Evolutionary conservation across 108 stramenopile species (phyloP).

Genomic region (Craspedostauros australis): DNA sequence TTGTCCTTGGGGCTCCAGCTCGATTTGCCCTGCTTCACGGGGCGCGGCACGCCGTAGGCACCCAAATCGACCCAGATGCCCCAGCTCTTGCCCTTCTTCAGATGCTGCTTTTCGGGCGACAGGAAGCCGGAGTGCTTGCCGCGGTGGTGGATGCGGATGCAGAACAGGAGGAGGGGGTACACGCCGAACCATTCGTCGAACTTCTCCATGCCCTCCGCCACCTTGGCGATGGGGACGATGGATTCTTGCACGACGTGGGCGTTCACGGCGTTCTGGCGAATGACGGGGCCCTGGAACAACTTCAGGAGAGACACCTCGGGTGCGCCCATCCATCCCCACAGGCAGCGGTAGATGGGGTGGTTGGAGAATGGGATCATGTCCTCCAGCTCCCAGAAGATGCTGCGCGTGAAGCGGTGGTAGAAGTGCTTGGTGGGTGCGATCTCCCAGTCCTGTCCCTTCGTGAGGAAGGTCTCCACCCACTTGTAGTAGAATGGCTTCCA

Average conservation of each 20-base stretch:
- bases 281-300: constrained; percentile 30
- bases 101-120: too few species aligned
- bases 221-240: constrained; percentile 39
- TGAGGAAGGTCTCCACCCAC: constrained; percentile 41
- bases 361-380: constrained; percentile 57
- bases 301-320: constrained; percentile 47
- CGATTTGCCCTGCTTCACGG: constrained; percentile 14
- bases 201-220: constrained; percentile 37
- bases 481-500: constrained; percentile 64
- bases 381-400: constrained; percentile 64
- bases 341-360: constrained; percentile 41
- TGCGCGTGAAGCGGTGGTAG: constrained; percentile 49
- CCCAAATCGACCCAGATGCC: constrained; percentile 58
- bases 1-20: constrained; percentile 26
- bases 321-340: constrained; percentile 53
- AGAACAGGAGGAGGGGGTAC: not conserved
- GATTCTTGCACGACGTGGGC: constrained; percentile 50
- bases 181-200: too few species aligned
- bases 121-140: constrained; percentile 19
- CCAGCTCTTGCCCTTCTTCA: constrained; percentile 9
- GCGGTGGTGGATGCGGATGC: constrained; percentile 18
- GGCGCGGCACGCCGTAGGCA: constrained; percentile 40
- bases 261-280: constrained; percentile 19
- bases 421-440: constrained; percentile 50
- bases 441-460: constrained; percentile 16